Conservation (phyloP, 2,329 filamentous ascomycete genomes). For the Lasiodiplodia gonubiensis region DNA sequence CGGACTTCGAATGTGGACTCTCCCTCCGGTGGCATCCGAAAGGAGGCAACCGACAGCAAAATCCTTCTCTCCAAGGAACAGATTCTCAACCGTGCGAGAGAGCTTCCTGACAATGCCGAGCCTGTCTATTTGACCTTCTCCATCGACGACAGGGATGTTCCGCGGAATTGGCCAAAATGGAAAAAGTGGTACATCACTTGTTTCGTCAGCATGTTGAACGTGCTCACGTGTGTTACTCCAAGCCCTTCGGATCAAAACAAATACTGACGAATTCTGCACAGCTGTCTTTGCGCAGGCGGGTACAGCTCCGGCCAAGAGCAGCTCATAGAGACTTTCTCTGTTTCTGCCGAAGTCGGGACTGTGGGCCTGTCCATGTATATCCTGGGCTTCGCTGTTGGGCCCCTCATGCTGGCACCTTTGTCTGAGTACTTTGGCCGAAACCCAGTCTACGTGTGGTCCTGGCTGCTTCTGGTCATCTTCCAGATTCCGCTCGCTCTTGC, state of each 20-base stretch:
- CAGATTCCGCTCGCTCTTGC: conserved; percentile 39
- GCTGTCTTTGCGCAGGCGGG: conserved; percentile 27
- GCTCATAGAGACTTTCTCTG: conserved; percentile 4
- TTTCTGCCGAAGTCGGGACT: conserved; percentile 22
- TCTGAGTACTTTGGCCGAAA: conserved; percentile 40
- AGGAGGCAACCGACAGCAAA: not conserved
- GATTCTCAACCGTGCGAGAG: conserved; percentile 30
- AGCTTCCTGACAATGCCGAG: conserved; percentile 31
- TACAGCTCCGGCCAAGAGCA: conserved; percentile 25
- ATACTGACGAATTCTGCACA: not conserved
- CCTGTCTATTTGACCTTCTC: conserved; percentile 35
- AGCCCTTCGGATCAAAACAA: not conserved
- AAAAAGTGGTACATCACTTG: conserved; percentile 51
- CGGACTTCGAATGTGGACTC: conserved; percentile 6
- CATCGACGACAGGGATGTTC: conserved; percentile 42
- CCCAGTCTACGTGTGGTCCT: conserved; percentile 35
- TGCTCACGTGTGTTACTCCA: conserved; percentile 27
- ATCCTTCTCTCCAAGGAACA: conserved; percentile 32
- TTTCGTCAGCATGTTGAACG: conserved; percentile 46
- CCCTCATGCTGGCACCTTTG: conserved; percentile 38
- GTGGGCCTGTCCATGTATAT: conserved; percentile 40
- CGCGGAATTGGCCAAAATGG: conserved; percentile 47
- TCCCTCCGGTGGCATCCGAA: not conserved
- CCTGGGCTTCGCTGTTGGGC: conserved; percentile 39
- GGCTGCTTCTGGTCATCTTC: conserved; percentile 36